Base-by-base conservation (phyloP, 148 eudicot species). In the Mesembryanthemum crystallinum region DNA sequence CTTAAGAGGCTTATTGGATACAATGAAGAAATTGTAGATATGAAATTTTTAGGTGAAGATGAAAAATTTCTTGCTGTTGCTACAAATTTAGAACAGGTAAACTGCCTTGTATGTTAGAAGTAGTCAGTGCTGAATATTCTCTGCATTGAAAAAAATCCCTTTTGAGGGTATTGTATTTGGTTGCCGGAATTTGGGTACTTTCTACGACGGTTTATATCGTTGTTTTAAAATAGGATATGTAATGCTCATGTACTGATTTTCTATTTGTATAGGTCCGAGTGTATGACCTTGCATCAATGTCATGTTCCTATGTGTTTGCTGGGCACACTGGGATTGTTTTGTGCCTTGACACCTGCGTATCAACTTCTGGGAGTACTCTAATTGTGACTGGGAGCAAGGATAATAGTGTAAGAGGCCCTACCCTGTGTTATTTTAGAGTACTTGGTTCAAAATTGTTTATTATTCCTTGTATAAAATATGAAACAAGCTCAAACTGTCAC, bases 351-450 rank as follows among this genome's bases (percentile, higher is more conserved):
- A 92, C 97, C 57, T 91, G 92, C 76, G 71, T 81, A 58, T 55
- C 89, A 76, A 85, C 81, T 80, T 83, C 91, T 74, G 96, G 94
- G 82, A 88, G 71, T 79, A 80, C 90, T 21, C 88, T 91, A 59
- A 84, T 95, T 66, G 97, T 87, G 37, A 91, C 99, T 4, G 99
- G 99, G 77, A 95, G 99, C 93, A 95, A 92, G 85, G 99, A 95
- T 80, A 92, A 91, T 65, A 91, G 68, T 81, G 99, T 95, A 80
- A 92, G 92, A 77, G 69, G 59, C 59, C 60, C 43, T 51, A 54
- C 39, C 60, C 1, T 76, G 11, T 49, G 63, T 45, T 39, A 7
- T 74, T 64, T 27, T 61, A 28, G 27, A 64, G 27, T 74, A 4
- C 33, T 32, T 49, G 43, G 24, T 52, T 45, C 23, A 25, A 7